These are phyloP conservation scores for Wakefieldia striispora DNA, from an alignment of 768 basidiomycete genomes.

Conservation along the genomic window DNA sequence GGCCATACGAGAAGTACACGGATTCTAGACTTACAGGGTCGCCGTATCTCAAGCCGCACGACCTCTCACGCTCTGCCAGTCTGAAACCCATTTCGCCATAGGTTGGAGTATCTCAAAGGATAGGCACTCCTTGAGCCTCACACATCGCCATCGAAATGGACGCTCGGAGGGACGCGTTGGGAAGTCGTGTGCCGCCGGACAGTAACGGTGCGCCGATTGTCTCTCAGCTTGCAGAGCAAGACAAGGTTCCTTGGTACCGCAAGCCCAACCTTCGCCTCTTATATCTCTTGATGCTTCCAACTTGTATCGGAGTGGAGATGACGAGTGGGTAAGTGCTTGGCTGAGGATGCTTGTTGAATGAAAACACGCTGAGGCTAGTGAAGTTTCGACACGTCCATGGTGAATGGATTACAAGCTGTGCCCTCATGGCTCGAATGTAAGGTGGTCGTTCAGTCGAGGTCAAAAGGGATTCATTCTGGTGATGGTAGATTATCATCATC, in stretches of 20 bases:
- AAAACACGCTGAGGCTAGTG: not conserved
- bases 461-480: not conserved
- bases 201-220: slow-evolving; percentile 10
- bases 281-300: slow-evolving; percentile 55
- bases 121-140: too few species aligned
- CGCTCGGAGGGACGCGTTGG: too few species aligned
- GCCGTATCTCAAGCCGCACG: too few species aligned
- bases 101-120: too few species aligned
- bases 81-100: too few species aligned
- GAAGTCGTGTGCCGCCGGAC: too few species aligned
- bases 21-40: too few species aligned
- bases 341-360: not conserved
- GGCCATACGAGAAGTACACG: too few species aligned
- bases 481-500: slow-evolving; percentile 47
- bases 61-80: too few species aligned
- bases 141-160: too few species aligned
- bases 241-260: slow-evolving; percentile 57
- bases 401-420: slow-evolving; percentile 60
- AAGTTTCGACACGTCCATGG: slow-evolving; percentile 47
- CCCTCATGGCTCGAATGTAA: slow-evolving; percentile 52
- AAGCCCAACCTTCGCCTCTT: slow-evolving; percentile 57
- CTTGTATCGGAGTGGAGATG: slow-evolving; percentile 21
- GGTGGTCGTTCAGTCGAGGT: slow-evolving; percentile 8
- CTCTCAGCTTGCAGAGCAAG: slow-evolving; percentile 32
- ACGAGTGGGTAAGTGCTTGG: slow-evolving; percentile 17